Evolutionary conservation across 768 basidiomycete genomes (phyloP), one percentile per base, ranked within the genome.

Genomic region (Mycena leptocephala): DNA sequence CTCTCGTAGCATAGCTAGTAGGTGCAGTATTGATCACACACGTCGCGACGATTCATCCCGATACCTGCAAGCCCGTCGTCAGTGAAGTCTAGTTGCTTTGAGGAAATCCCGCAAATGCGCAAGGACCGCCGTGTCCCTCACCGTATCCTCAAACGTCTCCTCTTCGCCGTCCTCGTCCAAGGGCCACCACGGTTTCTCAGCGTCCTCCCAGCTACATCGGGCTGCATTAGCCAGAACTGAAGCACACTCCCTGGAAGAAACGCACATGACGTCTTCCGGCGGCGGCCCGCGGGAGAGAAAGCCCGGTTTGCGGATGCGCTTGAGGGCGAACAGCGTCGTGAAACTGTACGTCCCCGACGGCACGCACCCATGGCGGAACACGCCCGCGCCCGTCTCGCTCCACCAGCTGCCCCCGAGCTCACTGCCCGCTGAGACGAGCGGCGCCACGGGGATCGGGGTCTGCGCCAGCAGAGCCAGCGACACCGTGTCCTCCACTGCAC

Each of bases 91-190:
- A n/a, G n/a, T n/a, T n/a, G n/a, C n/a, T n/a, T n/a, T n/a, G n/a
- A n/a, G n/a, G n/a, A n/a, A n/a, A n/a, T n/a, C n/a, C n/a, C n/a
- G n/a, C n/a, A n/a, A n/a, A n/a, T n/a, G n/a, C n/a, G n/a, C n/a
- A n/a, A n/a, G n/a, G n/a, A n/a, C n/a, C n/a, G n/a, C n/a, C n/a
- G n/a, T n/a, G n/a, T n/a, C n/a, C n/a, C 55, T 35, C 55, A 69
- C 67, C 35, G 33, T 30, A 43, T 41, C 55, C 26, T 69, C 26
- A 11, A 56, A 69, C n/a, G n/a, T n/a, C 4, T 24, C 13, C 14
- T 67, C 67, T 37, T 43, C 39, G 11, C 69, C 69, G 28, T 70
- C 69, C 43, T 71, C 70, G 61, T 71, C 70, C 7, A 71, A 58
- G 13, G 70, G 33, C 33, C n/a, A 4, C 70, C 70, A 71, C 14